Conservation (phyloP, 148 eudicot species). For the Silene uniflora region DNA sequence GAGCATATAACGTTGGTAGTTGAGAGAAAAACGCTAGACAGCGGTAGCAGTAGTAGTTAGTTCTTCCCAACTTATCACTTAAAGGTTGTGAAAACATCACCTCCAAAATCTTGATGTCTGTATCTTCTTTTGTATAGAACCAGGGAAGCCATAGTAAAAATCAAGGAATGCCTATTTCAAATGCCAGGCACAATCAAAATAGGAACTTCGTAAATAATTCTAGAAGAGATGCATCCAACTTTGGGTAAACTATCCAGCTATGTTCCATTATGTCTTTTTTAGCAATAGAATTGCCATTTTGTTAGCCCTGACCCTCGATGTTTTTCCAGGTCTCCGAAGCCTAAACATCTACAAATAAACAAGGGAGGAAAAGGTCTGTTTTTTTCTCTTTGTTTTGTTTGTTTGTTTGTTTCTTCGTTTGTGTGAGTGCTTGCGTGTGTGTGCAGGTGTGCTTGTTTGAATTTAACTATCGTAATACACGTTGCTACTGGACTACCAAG, state of each 20-base stretch:
- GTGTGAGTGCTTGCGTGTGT: neutral
- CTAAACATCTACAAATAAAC: conserved; percentile 29
- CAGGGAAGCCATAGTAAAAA: conserved; percentile 45
- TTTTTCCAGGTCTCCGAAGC: conserved; percentile 39
- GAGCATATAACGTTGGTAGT: neutral
- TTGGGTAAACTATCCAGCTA: conserved; percentile 37
- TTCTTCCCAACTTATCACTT: neutral
- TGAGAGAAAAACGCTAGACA: neutral
- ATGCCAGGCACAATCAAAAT: conserved; percentile 36
- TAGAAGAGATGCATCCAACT: conserved; percentile 34
- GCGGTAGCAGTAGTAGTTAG: neutral
- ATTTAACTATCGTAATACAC: neutral
- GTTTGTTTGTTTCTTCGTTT: neutral
- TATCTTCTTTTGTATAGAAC: conserved; percentile 6
- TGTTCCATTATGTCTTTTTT: conserved; percentile 2
- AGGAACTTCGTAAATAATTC: conserved; percentile 35
- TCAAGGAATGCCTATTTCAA: conserved; percentile 28
- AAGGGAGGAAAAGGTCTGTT: conserved; percentile 47
- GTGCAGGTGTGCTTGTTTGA: neutral
- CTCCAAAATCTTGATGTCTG: neutral
- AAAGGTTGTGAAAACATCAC: neutral
- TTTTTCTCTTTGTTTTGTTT: conserved; percentile 2
- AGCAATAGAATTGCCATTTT: neutral
- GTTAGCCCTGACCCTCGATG: conserved; percentile 2
- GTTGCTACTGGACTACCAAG: neutral